Base-by-base conservation (phyloP, 768 basidiomycete species). In the Hysterangium stoloniferum region DNA sequence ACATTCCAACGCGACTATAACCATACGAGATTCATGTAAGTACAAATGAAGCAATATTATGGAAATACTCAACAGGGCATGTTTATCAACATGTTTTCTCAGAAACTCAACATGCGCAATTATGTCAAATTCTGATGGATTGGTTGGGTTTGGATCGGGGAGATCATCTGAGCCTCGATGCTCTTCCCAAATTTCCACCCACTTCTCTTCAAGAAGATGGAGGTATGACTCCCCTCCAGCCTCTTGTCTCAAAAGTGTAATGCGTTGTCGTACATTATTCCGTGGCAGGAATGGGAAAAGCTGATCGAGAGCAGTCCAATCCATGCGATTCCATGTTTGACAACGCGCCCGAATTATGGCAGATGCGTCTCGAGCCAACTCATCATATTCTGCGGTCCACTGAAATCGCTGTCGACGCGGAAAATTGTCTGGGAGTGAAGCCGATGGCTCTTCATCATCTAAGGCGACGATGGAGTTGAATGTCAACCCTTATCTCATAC, bases 301-400 rank as follows among this genome's bases (percentile, higher is more conserved):
- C 60, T 87, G 83, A 52, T 80, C 79, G 45, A 90, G 73, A 6
- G 84, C 84, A 13, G 71, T 73, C 73, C 84, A 84, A 56, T 88
- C 83, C 45, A 86, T 70, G 51, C 79, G 75, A 29, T 76, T 67
- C 13, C 72, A 63, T 52, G 68, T 62, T 33, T 86, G 76, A 59
- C 84, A 86, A 13, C 94, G 84, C 31, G 84, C 84, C 57, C 78
- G 78, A 52, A 97, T 78, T 56, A 98, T 82, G 9, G 79, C 84
- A 40, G 80, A 82, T 0, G 84, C 84, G 60, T 98, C 95, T 48
- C 85, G 78, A 22, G 85, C 83, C 33, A 93, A 75, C 54, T 98
- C 95, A 50, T 97, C 92, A 50, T 83, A 90, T 44, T 94, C 88
- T 34, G 75, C 66, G 48, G 78, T 88, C 92, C 91, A 98, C 42